These are phyloP conservation scores for Talaromyces wortmannii DNA, from an alignment of 495 filamentous ascomycete genomes.

Conservation along the genomic window DNA sequence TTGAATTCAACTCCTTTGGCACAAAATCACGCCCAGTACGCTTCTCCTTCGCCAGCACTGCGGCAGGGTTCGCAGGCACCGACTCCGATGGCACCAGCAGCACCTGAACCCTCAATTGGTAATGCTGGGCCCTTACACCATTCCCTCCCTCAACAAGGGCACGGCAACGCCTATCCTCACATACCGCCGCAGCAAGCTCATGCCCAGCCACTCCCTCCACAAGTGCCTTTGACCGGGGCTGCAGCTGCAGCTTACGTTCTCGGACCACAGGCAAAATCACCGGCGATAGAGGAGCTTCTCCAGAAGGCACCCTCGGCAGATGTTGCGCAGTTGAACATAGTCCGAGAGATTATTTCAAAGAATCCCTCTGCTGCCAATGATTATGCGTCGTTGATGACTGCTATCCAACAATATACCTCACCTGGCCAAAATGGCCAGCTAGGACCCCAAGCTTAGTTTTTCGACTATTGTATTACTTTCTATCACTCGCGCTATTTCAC, in stretches of 20 bases:
- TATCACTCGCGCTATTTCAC: no score
- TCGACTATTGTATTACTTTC: not conserved
- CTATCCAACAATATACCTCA: constrained; percentile 22
- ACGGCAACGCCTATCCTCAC: constrained; percentile 13
- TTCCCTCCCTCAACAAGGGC: constrained; percentile 30
- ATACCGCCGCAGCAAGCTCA: constrained; percentile 13
- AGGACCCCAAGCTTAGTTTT: not conserved
- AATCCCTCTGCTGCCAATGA: constrained; percentile 38
- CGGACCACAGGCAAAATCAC: constrained; percentile 49
- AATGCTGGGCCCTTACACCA: not conserved
- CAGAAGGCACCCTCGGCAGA: constrained; percentile 58
- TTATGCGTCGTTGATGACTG: constrained; percentile 29
- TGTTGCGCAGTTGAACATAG: constrained; percentile 54
- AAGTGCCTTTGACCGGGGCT: constrained; percentile 30
- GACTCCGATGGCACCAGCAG: constrained; percentile 7
- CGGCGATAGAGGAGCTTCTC: constrained; percentile 60
- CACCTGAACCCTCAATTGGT: not conserved
- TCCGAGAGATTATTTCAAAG: constrained; percentile 49
- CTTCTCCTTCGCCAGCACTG: constrained; percentile 19
- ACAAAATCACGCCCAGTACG: constrained; percentile 27
- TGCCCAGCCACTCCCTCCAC: constrained; percentile 14
- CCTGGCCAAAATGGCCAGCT: constrained; percentile 18
- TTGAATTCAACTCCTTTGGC: constrained; percentile 32
- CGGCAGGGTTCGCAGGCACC: constrained; percentile 15
- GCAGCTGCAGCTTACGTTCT: constrained; percentile 49